Conservation (phyloP, 495 filamentous ascomycete species). For the Aspergillus cavernicola region DNA sequence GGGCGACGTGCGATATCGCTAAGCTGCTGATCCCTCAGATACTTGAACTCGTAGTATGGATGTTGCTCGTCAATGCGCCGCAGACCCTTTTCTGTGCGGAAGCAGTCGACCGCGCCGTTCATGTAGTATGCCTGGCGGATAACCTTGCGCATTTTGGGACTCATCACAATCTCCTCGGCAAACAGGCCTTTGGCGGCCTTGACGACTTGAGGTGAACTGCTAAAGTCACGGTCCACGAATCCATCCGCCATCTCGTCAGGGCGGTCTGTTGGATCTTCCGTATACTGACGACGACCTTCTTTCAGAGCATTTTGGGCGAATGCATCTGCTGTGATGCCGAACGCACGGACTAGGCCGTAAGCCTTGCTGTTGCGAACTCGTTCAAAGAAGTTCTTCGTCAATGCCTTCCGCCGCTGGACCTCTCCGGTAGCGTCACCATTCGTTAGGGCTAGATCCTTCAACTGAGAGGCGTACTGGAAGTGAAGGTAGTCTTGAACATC, state of each 20-base stretch:
- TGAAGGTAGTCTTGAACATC: slow-evolving; percentile 96
- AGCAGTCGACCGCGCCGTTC: slow-evolving; percentile 76
- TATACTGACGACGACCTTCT: slow-evolving; percentile 70
- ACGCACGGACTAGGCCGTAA: slow-evolving; percentile 79
- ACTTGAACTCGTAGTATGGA: slow-evolving; percentile 97
- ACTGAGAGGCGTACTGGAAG: slow-evolving; percentile 81
- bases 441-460: slow-evolving; percentile 65
- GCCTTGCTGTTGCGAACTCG: slow-evolving; percentile 72
- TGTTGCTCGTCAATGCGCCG: slow-evolving; percentile 92
- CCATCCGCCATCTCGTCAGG: slow-evolving; percentile 86
- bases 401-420: slow-evolving; percentile 73
- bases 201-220: slow-evolving; percentile 70
- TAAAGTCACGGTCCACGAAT: slow-evolving; percentile 69
- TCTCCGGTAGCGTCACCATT: slow-evolving; percentile 51
- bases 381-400: slow-evolving; percentile 70
- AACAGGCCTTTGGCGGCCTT: slow-evolving; percentile 80
- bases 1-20: slow-evolving; percentile 74
- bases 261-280: slow-evolving; percentile 70
- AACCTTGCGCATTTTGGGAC: slow-evolving; percentile 84
- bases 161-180: slow-evolving; percentile 83
- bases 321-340: slow-evolving; percentile 84
- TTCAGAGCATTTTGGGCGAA: slow-evolving; percentile 81
- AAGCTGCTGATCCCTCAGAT: slow-evolving; percentile 82
- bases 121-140: slow-evolving; percentile 79
- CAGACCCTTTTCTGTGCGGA: slow-evolving; percentile 90